Conservation (phyloP, 345 rosid species). For the Rhizophora mangle region DNA sequence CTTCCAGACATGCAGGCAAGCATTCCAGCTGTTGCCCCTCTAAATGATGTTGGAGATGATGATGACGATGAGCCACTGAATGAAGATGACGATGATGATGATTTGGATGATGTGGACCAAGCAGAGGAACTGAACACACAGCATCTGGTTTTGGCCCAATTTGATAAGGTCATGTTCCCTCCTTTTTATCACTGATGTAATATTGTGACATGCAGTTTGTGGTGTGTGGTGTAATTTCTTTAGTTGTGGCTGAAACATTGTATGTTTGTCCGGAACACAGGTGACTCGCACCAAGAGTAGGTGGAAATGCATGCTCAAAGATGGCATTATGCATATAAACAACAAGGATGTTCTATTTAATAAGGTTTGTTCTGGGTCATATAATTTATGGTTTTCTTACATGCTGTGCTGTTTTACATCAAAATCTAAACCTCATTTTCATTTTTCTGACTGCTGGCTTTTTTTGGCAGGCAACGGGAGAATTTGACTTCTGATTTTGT, state of each 20-base stretch:
- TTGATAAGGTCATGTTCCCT: slow-evolving; percentile 68
- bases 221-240: too few species aligned
- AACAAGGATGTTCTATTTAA: slow-evolving; percentile 92
- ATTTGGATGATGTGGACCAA: slow-evolving; percentile 79
- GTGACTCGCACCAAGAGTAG: slow-evolving; percentile 94
- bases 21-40: slow-evolving; percentile 58
- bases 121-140: slow-evolving; percentile 94
- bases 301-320: slow-evolving; percentile 96
- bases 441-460: not conserved
- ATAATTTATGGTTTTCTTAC: not conserved
- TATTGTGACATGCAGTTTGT: not conserved
- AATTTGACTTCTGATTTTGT: slow-evolving; percentile 79
- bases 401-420: not conserved
- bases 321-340: slow-evolving; percentile 97
- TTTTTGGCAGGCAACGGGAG: slow-evolving; percentile 77
- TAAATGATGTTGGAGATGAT: slow-evolving; percentile 57
- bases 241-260: not conserved
- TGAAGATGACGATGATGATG: slow-evolving; percentile 90
- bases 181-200: not conserved
- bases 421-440: not conserved
- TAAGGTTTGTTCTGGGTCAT: slow-evolving; percentile 43
- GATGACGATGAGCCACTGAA: slow-evolving; percentile 81
- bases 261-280: slow-evolving; percentile 41
- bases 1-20: slow-evolving; percentile 65
- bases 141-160: slow-evolving; percentile 94